Percentiles rank a stretch among this genome's conserved stretches.
phyloP scores from a whole-genome alignment of 495 filamentous ascomycete species.

The Ascodesmis nigricans region DNA sequence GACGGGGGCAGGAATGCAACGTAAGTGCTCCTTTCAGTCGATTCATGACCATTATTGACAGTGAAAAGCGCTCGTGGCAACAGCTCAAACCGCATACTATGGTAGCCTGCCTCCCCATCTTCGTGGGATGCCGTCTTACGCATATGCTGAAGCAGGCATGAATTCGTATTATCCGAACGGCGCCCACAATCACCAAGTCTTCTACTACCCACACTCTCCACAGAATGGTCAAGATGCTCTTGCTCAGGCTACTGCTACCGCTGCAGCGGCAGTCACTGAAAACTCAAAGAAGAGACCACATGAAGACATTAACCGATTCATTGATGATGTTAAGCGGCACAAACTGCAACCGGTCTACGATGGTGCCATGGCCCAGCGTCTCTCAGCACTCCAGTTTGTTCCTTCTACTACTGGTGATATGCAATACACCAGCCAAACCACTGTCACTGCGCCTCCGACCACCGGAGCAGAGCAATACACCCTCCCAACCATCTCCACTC shows the following conservation, averaged over 20 bases:
- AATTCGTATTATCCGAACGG: constrained; percentile 18
- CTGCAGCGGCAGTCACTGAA: constrained; percentile 9
- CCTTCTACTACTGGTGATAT: constrained; percentile 18
- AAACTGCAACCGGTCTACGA: constrained; percentile 55
- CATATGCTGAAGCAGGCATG: constrained; percentile 19
- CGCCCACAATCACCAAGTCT: constrained; percentile 9
- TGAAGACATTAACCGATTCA: constrained; percentile 82
- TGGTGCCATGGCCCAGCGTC: constrained; percentile 19
- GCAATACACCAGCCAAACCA: constrained; percentile 17
- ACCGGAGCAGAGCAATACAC: constrained; percentile 28
- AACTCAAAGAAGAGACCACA: constrained; percentile 56
- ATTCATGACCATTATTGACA: background rate
- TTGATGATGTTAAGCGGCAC: constrained; percentile 72
- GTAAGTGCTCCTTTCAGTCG: constrained; percentile 13
- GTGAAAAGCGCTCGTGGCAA: constrained; percentile 17
- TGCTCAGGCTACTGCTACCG: constrained; percentile 22
- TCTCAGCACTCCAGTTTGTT: constrained; percentile 18
- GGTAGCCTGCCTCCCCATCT: constrained; percentile 16
- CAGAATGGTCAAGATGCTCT: constrained; percentile 18
- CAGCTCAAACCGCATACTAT: constrained; percentile 22
- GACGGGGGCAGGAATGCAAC: constrained; percentile 19
- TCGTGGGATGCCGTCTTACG: constrained; percentile 10
- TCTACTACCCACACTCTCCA: constrained; percentile 13
- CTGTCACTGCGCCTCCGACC: constrained; percentile 15
- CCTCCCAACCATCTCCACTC: constrained; percentile 58